phyloP scores from a whole-genome alignment of 1,139 yeast species.

The Sugiyamaella japonica region DNA sequence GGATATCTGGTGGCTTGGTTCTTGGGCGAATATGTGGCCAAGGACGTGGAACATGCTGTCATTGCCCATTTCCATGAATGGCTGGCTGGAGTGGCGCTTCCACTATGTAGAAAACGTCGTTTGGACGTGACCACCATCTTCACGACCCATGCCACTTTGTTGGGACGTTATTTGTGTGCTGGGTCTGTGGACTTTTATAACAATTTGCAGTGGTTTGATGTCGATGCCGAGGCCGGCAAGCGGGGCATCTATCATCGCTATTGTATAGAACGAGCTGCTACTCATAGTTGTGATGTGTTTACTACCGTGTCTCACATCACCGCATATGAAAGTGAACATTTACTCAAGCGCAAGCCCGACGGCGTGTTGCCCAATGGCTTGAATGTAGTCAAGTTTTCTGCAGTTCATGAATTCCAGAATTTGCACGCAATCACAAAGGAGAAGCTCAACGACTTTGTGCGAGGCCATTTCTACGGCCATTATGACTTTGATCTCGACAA shows the following conservation, averaged over 20 bases:
- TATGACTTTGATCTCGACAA: slow-evolving; percentile 93
- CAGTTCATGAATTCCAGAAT: slow-evolving; percentile 97
- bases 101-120: slow-evolving; percentile 85
- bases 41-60: slow-evolving; percentile 82
- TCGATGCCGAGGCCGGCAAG: slow-evolving; percentile 97
- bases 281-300: slow-evolving; percentile 95
- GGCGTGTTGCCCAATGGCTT: slow-evolving; percentile 97
- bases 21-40: slow-evolving; percentile 83
- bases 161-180: slow-evolving; percentile 95
- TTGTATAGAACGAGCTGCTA: slow-evolving; percentile 95
- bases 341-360: slow-evolving; percentile 92
- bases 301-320: slow-evolving; percentile 97
- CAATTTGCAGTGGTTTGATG: slow-evolving; percentile 86
- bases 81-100: slow-evolving; percentile 96
- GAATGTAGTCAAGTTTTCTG: slow-evolving; percentile 93
- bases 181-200: slow-evolving; percentile 96
- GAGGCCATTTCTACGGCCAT: slow-evolving; percentile 97
- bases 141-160: slow-evolving; percentile 94
- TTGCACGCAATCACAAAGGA: slow-evolving; percentile 90
- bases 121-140: slow-evolving; percentile 93
- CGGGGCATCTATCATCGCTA: slow-evolving; percentile 96
- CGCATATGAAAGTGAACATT: slow-evolving; percentile 90
- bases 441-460: slow-evolving; percentile 88
- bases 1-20: slow-evolving; percentile 98
- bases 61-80: slow-evolving; percentile 97